Evolutionary conservation across 768 basidiomycete species (phyloP).

Genomic region (Mrakia blollopis): DNA sequence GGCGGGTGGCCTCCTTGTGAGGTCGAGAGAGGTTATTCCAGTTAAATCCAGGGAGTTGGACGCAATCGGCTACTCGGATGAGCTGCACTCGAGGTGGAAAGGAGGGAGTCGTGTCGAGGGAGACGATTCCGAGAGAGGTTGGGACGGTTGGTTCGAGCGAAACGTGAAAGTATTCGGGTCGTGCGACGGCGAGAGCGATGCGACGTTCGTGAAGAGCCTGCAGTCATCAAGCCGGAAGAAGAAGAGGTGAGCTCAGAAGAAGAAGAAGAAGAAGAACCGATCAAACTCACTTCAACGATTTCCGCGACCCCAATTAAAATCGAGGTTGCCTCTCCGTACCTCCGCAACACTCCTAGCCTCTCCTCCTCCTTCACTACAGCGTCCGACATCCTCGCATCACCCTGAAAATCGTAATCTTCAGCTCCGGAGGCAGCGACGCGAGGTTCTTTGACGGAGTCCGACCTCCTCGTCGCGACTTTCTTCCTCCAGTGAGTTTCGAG

Average conservation of each 20-base stretch:
- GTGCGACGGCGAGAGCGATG: not conserved
- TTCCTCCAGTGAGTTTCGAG: conserved; percentile 17
- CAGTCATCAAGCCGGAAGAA: not conserved
- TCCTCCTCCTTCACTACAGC: no score
- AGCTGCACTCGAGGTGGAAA: conserved; percentile 3
- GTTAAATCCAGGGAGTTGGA: conserved; percentile 4
- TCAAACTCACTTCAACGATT: not conserved
- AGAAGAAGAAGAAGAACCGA: not conserved
- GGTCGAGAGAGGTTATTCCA: not conserved
- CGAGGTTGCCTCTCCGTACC: not conserved
- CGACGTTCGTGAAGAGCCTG: conserved; percentile 16
- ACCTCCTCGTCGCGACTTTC: not conserved
- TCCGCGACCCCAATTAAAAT: not conserved
- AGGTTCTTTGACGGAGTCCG: no score
- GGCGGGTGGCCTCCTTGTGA: not conserved
- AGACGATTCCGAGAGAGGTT: not conserved
- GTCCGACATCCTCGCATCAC: no score
- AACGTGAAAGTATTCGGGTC: conserved; percentile 11
- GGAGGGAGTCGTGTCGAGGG: not conserved
- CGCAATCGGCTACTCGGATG: not conserved
- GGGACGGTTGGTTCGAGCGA: conserved; percentile 5
- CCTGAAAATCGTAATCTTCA: not conserved
- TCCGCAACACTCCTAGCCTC: not conserved
- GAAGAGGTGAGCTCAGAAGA: not conserved
- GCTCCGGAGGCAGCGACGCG: no score